Evolutionary conservation across 1,284 basidiomycete genomes (phyloP), one percentile per base, ranked within the genome.

Genomic region (Irpex sp.): DNA sequence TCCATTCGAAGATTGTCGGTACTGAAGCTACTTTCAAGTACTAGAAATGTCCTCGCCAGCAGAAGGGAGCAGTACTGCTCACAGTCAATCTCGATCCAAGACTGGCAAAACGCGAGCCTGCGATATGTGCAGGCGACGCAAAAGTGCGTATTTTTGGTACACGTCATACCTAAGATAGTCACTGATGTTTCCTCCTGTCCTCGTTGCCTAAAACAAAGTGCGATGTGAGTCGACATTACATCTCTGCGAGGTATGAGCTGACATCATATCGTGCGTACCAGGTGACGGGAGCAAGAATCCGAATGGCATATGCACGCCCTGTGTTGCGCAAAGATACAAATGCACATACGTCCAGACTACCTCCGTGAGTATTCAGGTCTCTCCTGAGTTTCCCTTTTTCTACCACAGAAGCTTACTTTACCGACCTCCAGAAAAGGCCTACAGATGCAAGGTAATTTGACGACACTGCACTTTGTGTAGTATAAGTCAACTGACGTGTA

Each of bases 121-220:
- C 54, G 61, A 65, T 34, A 65, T 65, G 64, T 65, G 64, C 58
- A 62, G 64, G 38, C 58, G 55, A 31, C 62, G 62, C 44, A 65
- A 61, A 62, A 61, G 64, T 65, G 52, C 15, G 64, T 31, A 17
- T 36, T 11, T n/a, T 58, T 58, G 17, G 26, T 26, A 26, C 26
- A 26, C 26, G 26, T 26, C 26, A 26, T 26, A 26, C 26, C 26
- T 4, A 26, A 26, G 26, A 26, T 26, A 26, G 26, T 26, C 4
- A 26, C 26, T 26, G 26, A 26, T 26, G 26, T 26, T 26, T 26
- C 26, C 26, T 26, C 26, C 26, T 26, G 3, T 4, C 26, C 26
- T 26, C 26, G 26, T 26, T 26, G 26, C 2, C 2, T 4, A 26
- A 26, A 26, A 26, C 26, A 4, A 26, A 26, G 26, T 26, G 26